Conservation (phyloP, 371 early-diverging fungal genomes). For the Mortierella sp. region DNA sequence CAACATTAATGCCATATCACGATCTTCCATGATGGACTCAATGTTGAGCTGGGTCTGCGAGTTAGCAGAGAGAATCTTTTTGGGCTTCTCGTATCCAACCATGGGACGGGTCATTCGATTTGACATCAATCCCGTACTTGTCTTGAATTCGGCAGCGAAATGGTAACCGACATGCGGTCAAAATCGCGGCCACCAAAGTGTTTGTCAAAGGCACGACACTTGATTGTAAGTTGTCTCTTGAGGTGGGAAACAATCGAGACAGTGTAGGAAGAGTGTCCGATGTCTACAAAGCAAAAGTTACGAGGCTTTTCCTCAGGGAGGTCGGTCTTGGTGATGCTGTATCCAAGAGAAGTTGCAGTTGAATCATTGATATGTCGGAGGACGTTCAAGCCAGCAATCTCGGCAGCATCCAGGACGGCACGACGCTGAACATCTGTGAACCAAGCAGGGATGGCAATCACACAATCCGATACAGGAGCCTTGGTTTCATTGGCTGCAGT, state of each 20-base stretch:
- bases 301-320: slow-evolving; percentile 95
- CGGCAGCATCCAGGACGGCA: slow-evolving; percentile 87
- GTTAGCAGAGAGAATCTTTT: slow-evolving; percentile 97
- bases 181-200: slow-evolving; percentile 97
- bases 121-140: slow-evolving; percentile 94
- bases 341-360: slow-evolving; percentile 94
- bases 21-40: slow-evolving; percentile 95
- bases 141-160: slow-evolving; percentile 87
- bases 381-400: slow-evolving; percentile 93
- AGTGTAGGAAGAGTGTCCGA: slow-evolving; percentile 93
- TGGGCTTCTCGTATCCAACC: slow-evolving; percentile 92
- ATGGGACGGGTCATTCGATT: slow-evolving; percentile 91
- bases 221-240: slow-evolving; percentile 94
- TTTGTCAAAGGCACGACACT: slow-evolving; percentile 89
- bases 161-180: slow-evolving; percentile 90
- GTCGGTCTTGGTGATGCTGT: slow-evolving; percentile 97
- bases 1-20: slow-evolving; percentile 87
- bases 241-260: slow-evolving; percentile 91
- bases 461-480: slow-evolving; percentile 89
- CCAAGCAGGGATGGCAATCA: slow-evolving; percentile 95
- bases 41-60: slow-evolving; percentile 90
- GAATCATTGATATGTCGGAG: slow-evolving; percentile 93
- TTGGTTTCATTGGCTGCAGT: slow-evolving; percentile 87
- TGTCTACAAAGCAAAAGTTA: slow-evolving; percentile 93
- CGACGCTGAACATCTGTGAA: slow-evolving; percentile 95